Conservation (phyloP, 495 filamentous ascomycete genomes). For the Xylaria acuta region DNA sequence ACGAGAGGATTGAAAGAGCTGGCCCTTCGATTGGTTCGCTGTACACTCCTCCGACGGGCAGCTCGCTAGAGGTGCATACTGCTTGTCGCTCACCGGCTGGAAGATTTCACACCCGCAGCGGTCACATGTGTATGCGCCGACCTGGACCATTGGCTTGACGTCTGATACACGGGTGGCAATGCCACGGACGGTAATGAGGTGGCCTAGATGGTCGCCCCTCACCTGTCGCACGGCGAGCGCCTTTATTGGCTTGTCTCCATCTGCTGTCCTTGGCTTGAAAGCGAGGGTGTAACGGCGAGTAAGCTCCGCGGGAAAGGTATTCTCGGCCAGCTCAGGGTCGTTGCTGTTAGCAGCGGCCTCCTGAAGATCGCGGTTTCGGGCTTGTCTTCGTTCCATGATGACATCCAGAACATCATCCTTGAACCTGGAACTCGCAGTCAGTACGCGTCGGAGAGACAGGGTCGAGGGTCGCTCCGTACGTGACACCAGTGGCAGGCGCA, state of each 20-base stretch:
- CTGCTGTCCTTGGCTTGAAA: slow-evolving; percentile 86
- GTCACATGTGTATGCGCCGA: slow-evolving; percentile 97
- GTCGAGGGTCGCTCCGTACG: slow-evolving; percentile 55
- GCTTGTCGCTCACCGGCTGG: slow-evolving; percentile 91
- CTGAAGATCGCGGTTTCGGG: slow-evolving; percentile 78
- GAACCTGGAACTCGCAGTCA: slow-evolving; percentile 60
- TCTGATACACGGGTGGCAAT: slow-evolving; percentile 96
- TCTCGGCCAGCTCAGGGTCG: slow-evolving; percentile 62
- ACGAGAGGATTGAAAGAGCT: slow-evolving; percentile 89
- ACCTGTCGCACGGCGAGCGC: slow-evolving; percentile 93
- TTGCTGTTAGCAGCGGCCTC: slow-evolving; percentile 71
- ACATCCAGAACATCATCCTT: slow-evolving; percentile 98
- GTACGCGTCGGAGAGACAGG: slow-evolving; percentile 14
- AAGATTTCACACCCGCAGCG: slow-evolving; percentile 96
- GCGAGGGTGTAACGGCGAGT: slow-evolving; percentile 93
- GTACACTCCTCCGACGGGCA: slow-evolving; percentile 90
- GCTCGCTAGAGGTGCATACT: slow-evolving; percentile 81
- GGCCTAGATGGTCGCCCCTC: slow-evolving; percentile 87
- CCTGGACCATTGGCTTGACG: slow-evolving; percentile 95
- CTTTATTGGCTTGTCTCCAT: slow-evolving; percentile 74
- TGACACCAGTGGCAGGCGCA: slow-evolving; percentile 74
- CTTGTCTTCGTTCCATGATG: slow-evolving; percentile 88
- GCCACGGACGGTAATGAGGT: slow-evolving; percentile 91
- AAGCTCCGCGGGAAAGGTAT: slow-evolving; percentile 86
- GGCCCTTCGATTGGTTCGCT: slow-evolving; percentile 88